Evolutionary conservation across 345 rosid species (phyloP).

Genomic region (Sisymbrium altissimum): DNA sequence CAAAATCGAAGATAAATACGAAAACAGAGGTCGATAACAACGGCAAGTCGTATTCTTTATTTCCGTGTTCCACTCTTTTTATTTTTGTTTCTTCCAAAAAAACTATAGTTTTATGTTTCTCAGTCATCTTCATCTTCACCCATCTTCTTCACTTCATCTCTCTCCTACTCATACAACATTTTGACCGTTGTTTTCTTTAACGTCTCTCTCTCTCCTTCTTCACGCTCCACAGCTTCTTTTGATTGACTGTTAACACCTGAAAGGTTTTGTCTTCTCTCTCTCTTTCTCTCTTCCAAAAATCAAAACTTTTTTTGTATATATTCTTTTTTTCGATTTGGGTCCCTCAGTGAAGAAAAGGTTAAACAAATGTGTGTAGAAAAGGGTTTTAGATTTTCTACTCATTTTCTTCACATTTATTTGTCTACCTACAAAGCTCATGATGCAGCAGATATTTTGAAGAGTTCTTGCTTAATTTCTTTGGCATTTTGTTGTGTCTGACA

Average conservation of each 20-base stretch:
- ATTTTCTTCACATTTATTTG: not conserved
- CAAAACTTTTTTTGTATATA: not conserved
- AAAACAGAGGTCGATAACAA: not conserved
- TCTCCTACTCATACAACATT: conserved; percentile 20
- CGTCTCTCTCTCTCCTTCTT: conserved; percentile 21
- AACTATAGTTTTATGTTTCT: not conserved
- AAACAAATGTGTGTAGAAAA: conserved; percentile 7
- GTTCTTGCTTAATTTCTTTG: not conserved
- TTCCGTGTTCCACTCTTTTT: conserved; percentile 13
- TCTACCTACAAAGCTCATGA: not conserved
- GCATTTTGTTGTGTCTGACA: not conserved
- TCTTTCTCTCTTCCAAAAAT: not conserved
- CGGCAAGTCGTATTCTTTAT: conserved; percentile 3
- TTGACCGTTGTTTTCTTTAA: conserved; percentile 29
- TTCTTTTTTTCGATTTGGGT: conserved; percentile 6
- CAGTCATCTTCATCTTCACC: not conserved
- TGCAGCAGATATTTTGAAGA: not conserved
- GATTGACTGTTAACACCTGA: conserved; percentile 8
- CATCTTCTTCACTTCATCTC: conserved; percentile 14
- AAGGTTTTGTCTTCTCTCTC: conserved; percentile 31
- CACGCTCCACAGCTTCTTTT: conserved; percentile 25
- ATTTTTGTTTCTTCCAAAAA: not conserved
- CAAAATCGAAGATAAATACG: not conserved
- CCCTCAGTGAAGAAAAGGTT: conserved; percentile 15
- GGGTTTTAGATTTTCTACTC: conserved; percentile 2